Base-by-base conservation (phyloP, 805 yeast species). In the Hanseniaspora mollemarum region DNA sequence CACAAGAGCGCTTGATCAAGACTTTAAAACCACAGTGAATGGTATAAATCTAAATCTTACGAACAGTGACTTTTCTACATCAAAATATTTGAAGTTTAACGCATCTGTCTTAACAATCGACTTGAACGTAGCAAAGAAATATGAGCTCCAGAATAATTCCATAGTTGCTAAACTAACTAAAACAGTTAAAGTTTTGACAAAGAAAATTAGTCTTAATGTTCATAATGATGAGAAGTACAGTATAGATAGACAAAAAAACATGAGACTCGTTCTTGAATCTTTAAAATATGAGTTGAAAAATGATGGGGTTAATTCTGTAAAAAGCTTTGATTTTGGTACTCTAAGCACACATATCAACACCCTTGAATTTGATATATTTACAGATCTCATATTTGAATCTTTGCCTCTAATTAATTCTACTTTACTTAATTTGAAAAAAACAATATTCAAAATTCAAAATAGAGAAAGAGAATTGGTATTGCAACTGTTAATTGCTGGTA, bases 401-500 rank as follows among this genome's bases (percentile, higher is more conserved):
- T 40, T 6, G 2, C 46, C 42, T 9, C 52, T 40, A 12, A 53
- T 51, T 10, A 9, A 29, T 0, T 16, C 12, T 10, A 26, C 43
- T 10, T 4, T 36, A 2, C 19, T 21, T 1, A 13, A 21, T 5
- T 18, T 46, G 18, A 9, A 29, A 29, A 33, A 22, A 1, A 36
- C n/a, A 1, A 3, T 41, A 7, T 9, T 8, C 2, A 41, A 28
- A 25, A 6, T 35, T 53, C 10, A 53, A 53, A 16, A 52, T 60
- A 15, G 60, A 63, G 38, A 62, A 62, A 53, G 69, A 25, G 54
- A 68, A 41, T 54, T 75, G 4, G 59, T 77, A 4, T 68, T 73
- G 39, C 65, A 67, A 40, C 55, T 75, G 21, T 69, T 77, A 1
- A 56, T 62, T 8, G 79, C 80, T 4, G 74, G 80, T 44, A 73